Percentiles rank a stretch among this genome's conserved stretches.
Conservation (phyloP, 1,284 basidiomycete genomes). For the Apiotrichum akiyoshidainum region DNA sequence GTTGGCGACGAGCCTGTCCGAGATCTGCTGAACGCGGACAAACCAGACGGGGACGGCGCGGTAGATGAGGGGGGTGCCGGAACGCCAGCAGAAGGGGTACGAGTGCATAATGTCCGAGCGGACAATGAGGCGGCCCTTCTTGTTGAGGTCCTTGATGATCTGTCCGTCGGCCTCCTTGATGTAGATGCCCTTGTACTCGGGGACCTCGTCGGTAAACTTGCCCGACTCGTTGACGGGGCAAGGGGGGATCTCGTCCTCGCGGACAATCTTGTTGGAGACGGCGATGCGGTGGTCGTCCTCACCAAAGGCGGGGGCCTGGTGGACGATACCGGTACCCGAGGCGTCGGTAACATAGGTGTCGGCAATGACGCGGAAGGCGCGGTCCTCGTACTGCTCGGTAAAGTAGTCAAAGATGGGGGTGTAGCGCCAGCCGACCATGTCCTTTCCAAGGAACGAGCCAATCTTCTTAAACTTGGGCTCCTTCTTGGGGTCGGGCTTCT, state of each 20-base stretch:
- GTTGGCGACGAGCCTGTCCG: constrained; percentile 82
- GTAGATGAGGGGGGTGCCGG: constrained; percentile 92
- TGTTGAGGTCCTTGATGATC: constrained; percentile 88
- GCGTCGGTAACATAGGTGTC: constrained; percentile 92
- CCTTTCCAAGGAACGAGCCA: constrained; percentile 77
- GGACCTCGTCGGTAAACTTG: constrained; percentile 80
- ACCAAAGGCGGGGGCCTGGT: constrained; percentile 97
- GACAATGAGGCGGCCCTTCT: constrained; percentile 80
- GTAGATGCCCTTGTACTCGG: constrained; percentile 84
- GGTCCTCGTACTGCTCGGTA: constrained; percentile 87
- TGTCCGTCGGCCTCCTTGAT: constrained; percentile 95
- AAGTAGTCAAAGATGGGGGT: constrained; percentile 97
- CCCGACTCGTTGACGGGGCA: constrained; percentile 92
- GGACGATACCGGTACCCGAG: constrained; percentile 97
- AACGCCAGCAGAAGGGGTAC: constrained; percentile 98
- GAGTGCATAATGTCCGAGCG: constrained; percentile 83
- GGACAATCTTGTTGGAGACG: constrained; percentile 75
- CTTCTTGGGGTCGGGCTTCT: constrained; percentile 58
- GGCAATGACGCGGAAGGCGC: constrained; percentile 82
- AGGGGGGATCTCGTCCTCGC: constrained; percentile 85
- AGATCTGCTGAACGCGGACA: constrained; percentile 78
- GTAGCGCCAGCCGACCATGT: constrained; percentile 96
- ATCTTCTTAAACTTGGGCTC: constrained; percentile 95
- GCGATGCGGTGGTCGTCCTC: constrained; percentile 97
- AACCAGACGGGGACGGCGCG: constrained; percentile 97